A percentile compares a stretch with the other conserved stretches of the same genome.
Evolutionary conservation across 495 filamentous ascomycete genomes (phyloP).

Genomic region (Astrothelium subdiscretum): DNA sequence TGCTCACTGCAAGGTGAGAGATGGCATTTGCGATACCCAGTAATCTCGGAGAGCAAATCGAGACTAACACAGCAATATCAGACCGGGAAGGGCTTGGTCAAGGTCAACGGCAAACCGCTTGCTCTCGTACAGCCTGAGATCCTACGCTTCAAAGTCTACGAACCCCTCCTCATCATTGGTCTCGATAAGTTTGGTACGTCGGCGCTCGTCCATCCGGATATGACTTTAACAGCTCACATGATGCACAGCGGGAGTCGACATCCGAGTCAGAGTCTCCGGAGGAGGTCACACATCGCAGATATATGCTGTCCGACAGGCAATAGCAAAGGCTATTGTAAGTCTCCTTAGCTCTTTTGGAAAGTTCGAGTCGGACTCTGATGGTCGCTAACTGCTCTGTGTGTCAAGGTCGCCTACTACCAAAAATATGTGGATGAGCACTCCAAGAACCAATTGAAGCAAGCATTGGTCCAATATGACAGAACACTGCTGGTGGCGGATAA

Average conservation of each 20-base stretch:
- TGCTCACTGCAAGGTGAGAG: slow-evolving; percentile 80
- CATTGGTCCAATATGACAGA: slow-evolving; percentile 86
- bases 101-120: slow-evolving; percentile 96
- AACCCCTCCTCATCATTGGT: slow-evolving; percentile 91
- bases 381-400: background rate
- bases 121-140: slow-evolving; percentile 88
- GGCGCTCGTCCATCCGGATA: background rate
- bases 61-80: slow-evolving; percentile 35
- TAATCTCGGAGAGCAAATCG: background rate
- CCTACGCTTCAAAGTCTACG: slow-evolving; percentile 98
- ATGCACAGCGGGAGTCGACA: slow-evolving; percentile 67
- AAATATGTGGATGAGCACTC: slow-evolving; percentile 99
- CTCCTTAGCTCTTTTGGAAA: background rate
- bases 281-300: slow-evolving; percentile 98
- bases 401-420: slow-evolving; percentile 88
- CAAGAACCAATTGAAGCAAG: slow-evolving; percentile 98
- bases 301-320: slow-evolving; percentile 98
- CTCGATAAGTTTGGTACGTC: slow-evolving; percentile 74
- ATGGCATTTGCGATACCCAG: slow-evolving; percentile 4
- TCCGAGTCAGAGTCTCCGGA: slow-evolving; percentile 90
- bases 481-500: slow-evolving; percentile 96
- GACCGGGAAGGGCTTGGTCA: slow-evolving; percentile 88
- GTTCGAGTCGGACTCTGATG: background rate
- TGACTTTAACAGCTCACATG: background rate
- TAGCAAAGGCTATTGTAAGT: slow-evolving; percentile 78